Evolutionary conservation across 495 filamentous ascomycete species (phyloP).

Genomic region (Lophiostoma macrostomum): DNA sequence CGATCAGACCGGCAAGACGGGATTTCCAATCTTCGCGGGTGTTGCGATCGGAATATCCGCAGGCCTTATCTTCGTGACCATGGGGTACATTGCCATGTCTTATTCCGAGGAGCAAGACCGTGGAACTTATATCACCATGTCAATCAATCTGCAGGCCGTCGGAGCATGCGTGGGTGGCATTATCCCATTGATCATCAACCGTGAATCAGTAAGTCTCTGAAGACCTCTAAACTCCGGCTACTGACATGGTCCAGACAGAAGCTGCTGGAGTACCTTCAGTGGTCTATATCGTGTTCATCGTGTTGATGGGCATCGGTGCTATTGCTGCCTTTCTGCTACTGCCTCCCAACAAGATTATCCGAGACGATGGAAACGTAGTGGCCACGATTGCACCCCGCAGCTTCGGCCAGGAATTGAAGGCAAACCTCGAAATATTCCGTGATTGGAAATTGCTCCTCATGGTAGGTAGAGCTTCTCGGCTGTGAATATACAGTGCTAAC

Average conservation of each 20-base stretch:
- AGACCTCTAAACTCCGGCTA: too few relatives aligned
- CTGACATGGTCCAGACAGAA: too few relatives aligned
- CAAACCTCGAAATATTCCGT: slow-evolving; percentile 12
- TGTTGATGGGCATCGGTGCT: slow-evolving; percentile 24
- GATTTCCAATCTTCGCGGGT: slow-evolving; percentile 12
- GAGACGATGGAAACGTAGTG: slow-evolving; percentile 19
- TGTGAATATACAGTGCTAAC: too few relatives aligned
- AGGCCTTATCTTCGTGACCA: slow-evolving; percentile 28
- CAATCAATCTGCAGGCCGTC: slow-evolving; percentile 24
- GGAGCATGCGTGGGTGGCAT: slow-evolving; percentile 25
- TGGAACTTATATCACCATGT: slow-evolving; percentile 19
- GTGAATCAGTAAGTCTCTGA: too few relatives aligned
- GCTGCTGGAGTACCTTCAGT: slow-evolving; percentile 19
- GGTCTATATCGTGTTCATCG: slow-evolving; percentile 27
- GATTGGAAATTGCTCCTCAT: slow-evolving; percentile 20
- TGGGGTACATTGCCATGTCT: slow-evolving; percentile 18
- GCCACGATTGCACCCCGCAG: slow-evolving; percentile 6
- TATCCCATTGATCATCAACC: slow-evolving; percentile 30
- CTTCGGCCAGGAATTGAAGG: slow-evolving; percentile 12
- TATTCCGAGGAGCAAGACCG: slow-evolving; percentile 29
- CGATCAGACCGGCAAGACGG: slow-evolving; percentile 26
- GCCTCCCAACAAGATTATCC: slow-evolving; percentile 6
- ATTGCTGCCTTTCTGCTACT: slow-evolving; percentile 13
- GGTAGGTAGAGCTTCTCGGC: not conserved
- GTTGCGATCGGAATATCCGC: slow-evolving; percentile 22